Evolutionary conservation across 2,329 filamentous ascomycete species (phyloP).

Genomic region (Ascochyta koolunga): DNA sequence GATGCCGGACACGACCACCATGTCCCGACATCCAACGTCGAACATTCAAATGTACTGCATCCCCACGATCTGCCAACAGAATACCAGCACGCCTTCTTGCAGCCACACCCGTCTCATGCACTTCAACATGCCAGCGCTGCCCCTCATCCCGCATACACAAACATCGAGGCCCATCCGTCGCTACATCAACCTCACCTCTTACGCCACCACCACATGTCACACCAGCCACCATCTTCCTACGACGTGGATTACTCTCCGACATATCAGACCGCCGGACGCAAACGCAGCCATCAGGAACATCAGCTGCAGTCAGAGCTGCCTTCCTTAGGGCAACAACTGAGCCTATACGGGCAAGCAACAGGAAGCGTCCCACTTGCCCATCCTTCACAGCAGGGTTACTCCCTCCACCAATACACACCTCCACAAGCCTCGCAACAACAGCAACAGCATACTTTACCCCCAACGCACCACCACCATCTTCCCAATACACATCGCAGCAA

Average conservation of each 20-base stretch:
- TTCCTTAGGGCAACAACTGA: slow-evolving; percentile 49
- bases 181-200: slow-evolving; percentile 45
- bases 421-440: slow-evolving; percentile 34
- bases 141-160: slow-evolving; percentile 47
- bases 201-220: slow-evolving; percentile 47
- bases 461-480: slow-evolving; percentile 77
- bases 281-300: slow-evolving; percentile 53
- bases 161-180: slow-evolving; percentile 46
- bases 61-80: slow-evolving; percentile 45
- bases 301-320: slow-evolving; percentile 48
- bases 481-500: slow-evolving; percentile 73
- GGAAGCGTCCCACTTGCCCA: slow-evolving; percentile 49
- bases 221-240: slow-evolving; percentile 46
- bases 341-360: slow-evolving; percentile 46
- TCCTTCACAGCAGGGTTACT: slow-evolving; percentile 47
- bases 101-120: slow-evolving; percentile 46
- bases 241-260: slow-evolving; percentile 43
- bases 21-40: slow-evolving; percentile 51
- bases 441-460: slow-evolving; percentile 32
- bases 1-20: slow-evolving; percentile 51
- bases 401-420: slow-evolving; percentile 45
- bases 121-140: slow-evolving; percentile 47
- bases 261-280: slow-evolving; percentile 44
- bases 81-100: slow-evolving; percentile 47
- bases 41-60: slow-evolving; percentile 49